A percentile compares a stretch with the other conserved stretches of the same genome.
Evolutionary conservation across 768 basidiomycete genomes (phyloP).

Genomic region (Auricularia sp.): DNA sequence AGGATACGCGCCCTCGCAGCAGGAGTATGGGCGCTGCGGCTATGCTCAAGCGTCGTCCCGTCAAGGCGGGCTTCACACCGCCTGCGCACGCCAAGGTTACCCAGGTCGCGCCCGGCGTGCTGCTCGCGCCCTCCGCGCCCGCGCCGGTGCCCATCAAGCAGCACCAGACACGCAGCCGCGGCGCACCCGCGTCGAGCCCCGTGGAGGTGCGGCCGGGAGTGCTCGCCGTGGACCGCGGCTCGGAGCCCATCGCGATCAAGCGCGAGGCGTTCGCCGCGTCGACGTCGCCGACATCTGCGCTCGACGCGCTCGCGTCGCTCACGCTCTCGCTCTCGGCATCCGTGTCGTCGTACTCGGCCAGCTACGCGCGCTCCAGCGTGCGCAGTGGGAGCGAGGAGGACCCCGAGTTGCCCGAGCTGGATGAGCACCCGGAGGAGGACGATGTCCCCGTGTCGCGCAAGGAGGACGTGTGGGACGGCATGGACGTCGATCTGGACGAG

Average conservation of each 20-base stretch:
- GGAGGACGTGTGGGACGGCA: slow-evolving; percentile 8
- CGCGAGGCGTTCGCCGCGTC: neutral
- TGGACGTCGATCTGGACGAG: slow-evolving; percentile 2
- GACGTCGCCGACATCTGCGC: neutral
- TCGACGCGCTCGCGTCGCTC: neutral
- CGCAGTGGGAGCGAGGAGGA: neutral
- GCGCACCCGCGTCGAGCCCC: neutral
- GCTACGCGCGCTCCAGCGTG: neutral
- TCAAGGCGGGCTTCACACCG: neutral
- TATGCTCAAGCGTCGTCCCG: neutral
- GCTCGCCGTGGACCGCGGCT: neutral
- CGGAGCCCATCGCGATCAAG: neutral
- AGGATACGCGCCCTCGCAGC: neutral
- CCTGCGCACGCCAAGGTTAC: neutral
- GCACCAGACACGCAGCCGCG: neutral
- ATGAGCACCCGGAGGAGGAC: neutral
- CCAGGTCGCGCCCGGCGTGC: neutral
- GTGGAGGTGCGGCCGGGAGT: neutral
- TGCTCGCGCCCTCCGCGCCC: neutral
- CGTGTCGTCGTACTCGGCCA: neutral
- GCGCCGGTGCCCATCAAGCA: neutral
- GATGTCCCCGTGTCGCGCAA: neutral
- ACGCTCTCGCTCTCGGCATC: neutral
- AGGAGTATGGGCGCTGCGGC: neutral
- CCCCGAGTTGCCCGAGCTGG: neutral